phyloP scores from a whole-genome alignment of 2,329 filamentous ascomycete genomes.

The Pseudocercospora musae region DNA sequence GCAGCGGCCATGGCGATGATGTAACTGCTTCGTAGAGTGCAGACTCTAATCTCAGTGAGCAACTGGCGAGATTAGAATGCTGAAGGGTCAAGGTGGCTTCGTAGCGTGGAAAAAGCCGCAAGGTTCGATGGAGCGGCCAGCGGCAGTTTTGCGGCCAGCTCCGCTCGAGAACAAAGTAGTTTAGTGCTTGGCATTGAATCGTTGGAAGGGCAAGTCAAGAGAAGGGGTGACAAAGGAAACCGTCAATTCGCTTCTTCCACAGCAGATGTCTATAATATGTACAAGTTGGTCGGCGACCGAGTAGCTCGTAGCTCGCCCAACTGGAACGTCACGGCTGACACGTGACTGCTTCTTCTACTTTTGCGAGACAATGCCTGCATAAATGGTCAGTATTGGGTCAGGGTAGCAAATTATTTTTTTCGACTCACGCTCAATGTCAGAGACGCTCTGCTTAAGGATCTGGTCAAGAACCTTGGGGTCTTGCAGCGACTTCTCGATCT shows the following conservation, averaged over 20 bases:
- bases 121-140: neutral
- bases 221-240: slow-evolving; percentile 18
- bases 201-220: neutral
- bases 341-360: slow-evolving; percentile 22
- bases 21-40: neutral
- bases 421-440: slow-evolving; percentile 87
- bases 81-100: neutral
- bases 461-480: slow-evolving; percentile 96
- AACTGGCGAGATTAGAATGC: neutral
- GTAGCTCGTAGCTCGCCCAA: slow-evolving; percentile 1
- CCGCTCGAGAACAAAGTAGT: neutral
- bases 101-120: neutral
- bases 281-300: slow-evolving; percentile 14
- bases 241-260: slow-evolving; percentile 18
- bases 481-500: slow-evolving; percentile 98
- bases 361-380: slow-evolving; percentile 26
- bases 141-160: slow-evolving; percentile 3
- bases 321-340: slow-evolving; percentile 4
- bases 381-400: slow-evolving; percentile 6
- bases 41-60: neutral
- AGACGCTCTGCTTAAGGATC: slow-evolving; percentile 94
- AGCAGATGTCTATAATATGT: slow-evolving; percentile 26
- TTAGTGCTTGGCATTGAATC: slow-evolving; percentile 3
- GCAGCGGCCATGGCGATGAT: slow-evolving; percentile 10
- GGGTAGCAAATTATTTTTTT: neutral